Conservation (phyloP, 1,284 basidiomycete species). For the Dichomitus squalens region DNA sequence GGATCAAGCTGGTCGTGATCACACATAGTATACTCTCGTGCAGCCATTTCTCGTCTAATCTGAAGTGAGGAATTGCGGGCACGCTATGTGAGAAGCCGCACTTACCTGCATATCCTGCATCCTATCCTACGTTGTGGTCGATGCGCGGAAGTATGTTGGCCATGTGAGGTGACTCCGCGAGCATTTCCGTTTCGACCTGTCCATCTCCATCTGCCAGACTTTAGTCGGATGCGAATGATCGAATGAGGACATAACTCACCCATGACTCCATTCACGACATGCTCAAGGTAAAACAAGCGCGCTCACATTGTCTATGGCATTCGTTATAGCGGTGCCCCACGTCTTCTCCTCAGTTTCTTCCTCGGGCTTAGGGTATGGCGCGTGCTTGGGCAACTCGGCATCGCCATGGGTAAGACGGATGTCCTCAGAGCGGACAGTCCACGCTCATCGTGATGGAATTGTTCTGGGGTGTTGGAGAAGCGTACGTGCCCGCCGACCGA, state of each 20-base stretch:
- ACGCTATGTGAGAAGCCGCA: neutral
- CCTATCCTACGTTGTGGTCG: slow-evolving; percentile 77
- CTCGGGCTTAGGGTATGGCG: too few relatives aligned
- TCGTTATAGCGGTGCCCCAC: too few relatives aligned
- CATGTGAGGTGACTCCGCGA: slow-evolving; percentile 75
- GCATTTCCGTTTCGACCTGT: slow-evolving; percentile 66
- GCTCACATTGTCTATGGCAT: slow-evolving; percentile 74
- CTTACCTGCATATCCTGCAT: slow-evolving; percentile 89
- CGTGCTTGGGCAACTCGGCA: too few relatives aligned
- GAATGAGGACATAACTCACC: slow-evolving; percentile 51
- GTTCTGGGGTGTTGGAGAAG: too few relatives aligned
- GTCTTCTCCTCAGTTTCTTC: too few relatives aligned
- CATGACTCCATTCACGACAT: slow-evolving; percentile 73
- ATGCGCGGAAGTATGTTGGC: slow-evolving; percentile 57
- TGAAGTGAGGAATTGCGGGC: neutral
- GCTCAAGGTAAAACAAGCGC: slow-evolving; percentile 80
- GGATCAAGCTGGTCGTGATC: slow-evolving; percentile 83
- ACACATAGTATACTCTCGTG: slow-evolving; percentile 89
- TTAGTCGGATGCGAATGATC: slow-evolving; percentile 2
- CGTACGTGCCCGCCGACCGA: too few relatives aligned
- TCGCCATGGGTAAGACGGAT: too few relatives aligned
- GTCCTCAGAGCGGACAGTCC: too few relatives aligned
- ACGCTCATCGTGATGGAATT: too few relatives aligned
- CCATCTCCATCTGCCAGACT: slow-evolving; percentile 71
- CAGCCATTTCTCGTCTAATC: slow-evolving; percentile 78